Evolutionary conservation across 164 flowering plant species (phyloP).

Genomic region (Berberis vulgaris): DNA sequence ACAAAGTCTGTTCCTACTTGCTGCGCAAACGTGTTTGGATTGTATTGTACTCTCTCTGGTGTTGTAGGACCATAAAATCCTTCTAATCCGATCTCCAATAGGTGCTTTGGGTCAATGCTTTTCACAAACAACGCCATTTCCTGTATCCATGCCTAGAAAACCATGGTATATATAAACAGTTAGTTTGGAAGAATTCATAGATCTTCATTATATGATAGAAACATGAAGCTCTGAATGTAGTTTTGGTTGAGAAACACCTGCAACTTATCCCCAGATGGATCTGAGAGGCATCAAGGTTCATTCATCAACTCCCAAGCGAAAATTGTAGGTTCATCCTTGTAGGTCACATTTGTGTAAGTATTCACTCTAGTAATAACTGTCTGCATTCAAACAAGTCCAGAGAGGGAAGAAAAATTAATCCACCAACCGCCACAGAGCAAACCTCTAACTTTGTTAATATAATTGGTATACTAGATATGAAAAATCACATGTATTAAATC

Average conservation of each 20-base stretch:
- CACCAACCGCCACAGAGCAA: no score
- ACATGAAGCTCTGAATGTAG: neutral
- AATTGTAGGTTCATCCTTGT: conserved; percentile 92
- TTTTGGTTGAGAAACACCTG: conserved; percentile 40
- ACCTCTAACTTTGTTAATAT: no score
- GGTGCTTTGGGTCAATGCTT: conserved; percentile 66
- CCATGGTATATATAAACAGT: neutral
- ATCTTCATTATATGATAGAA: neutral
- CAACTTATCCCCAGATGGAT: conserved; percentile 61
- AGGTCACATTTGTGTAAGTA: conserved; percentile 65
- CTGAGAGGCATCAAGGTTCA: conserved; percentile 72
- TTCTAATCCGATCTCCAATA: conserved; percentile 75
- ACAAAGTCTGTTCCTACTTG: conserved; percentile 91
- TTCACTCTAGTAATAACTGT: conserved; percentile 80
- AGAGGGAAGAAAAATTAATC: neutral
- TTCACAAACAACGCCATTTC: conserved; percentile 83
- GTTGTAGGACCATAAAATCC: conserved; percentile 89
- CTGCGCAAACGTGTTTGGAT: conserved; percentile 65
- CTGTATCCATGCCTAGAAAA: conserved; percentile 58
- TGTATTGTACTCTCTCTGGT: conserved; percentile 47
- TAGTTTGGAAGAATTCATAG: neutral
- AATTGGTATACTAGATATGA: no score
- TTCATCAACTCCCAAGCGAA: conserved; percentile 93
- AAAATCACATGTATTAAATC: no score
- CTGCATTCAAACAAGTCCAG: conserved; percentile 18